phyloP scores from a whole-genome alignment of 352 stramenopile species.

The Aphanomyces astaci region DNA sequence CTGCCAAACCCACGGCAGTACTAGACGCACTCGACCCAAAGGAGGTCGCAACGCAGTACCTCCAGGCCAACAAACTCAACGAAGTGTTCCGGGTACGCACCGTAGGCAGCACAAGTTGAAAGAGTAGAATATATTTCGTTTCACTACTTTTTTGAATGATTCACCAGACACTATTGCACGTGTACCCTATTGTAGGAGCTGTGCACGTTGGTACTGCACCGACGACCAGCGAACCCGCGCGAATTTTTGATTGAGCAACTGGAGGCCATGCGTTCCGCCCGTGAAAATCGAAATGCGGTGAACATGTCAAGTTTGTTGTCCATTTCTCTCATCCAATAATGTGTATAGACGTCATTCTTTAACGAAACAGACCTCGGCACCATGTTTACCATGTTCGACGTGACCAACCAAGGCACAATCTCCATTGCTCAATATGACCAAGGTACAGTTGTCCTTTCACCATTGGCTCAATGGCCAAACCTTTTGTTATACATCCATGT shows the following conservation, averaged over 20 bases:
- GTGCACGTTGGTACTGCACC: slow-evolving; percentile 52
- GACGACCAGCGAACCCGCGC: slow-evolving; percentile 49
- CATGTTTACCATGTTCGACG: slow-evolving; percentile 69
- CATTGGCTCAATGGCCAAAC: too few relatives aligned
- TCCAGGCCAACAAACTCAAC: slow-evolving; percentile 18
- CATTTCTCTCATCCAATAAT: too few relatives aligned
- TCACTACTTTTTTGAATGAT: too few relatives aligned
- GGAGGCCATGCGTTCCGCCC: slow-evolving; percentile 42
- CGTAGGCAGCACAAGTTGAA: too few relatives aligned
- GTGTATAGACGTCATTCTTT: slow-evolving; percentile 66
- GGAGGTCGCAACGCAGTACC: not conserved
- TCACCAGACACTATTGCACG: not conserved
- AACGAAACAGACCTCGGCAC: slow-evolving; percentile 59
- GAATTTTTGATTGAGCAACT: slow-evolving; percentile 55
- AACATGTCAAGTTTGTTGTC: too few relatives aligned
- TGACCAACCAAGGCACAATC: slow-evolving; percentile 59
- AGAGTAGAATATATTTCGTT: too few relatives aligned
- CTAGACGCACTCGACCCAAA: not conserved
- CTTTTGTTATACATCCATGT: too few relatives aligned
- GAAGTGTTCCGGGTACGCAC: slow-evolving; percentile 7
- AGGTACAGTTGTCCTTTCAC: slow-evolving; percentile 29
- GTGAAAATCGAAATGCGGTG: slow-evolving; percentile 50
- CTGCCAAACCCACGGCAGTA: not conserved
- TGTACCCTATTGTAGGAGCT: not conserved
- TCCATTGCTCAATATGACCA: slow-evolving; percentile 56